Evolutionary conservation across 2,329 filamentous ascomycete species (phyloP).

Genomic region (Stylonectria norvegica): DNA sequence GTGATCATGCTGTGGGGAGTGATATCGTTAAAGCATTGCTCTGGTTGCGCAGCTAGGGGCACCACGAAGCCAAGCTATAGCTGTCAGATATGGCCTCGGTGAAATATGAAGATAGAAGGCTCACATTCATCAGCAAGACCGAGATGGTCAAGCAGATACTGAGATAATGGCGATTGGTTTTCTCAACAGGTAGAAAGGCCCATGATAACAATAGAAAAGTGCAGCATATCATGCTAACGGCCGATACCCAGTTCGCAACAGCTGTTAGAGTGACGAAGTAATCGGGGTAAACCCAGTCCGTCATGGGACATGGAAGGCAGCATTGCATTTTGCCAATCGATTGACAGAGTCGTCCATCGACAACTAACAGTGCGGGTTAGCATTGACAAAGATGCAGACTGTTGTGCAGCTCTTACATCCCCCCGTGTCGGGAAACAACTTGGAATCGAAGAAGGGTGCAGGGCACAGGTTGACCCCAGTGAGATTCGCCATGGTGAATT

Average conservation of each 20-base stretch:
- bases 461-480: constrained; percentile 55
- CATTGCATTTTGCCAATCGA: constrained; percentile 55
- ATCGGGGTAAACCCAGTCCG: constrained; percentile 68
- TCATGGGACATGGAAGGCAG: constrained; percentile 86
- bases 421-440: constrained; percentile 54
- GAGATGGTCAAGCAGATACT: constrained; percentile 80
- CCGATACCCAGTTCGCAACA: constrained; percentile 78
- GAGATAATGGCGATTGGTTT: constrained; percentile 88
- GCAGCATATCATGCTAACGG: constrained; percentile 68
- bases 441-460: constrained; percentile 64
- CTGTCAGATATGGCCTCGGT: constrained; percentile 16
- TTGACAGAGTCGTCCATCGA: constrained; percentile 55
- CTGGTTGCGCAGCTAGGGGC: constrained; percentile 71
- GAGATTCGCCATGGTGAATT: constrained; percentile 28
- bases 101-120: constrained; percentile 31
- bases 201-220: constrained; percentile 78
- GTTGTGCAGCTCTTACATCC: constrained; percentile 56
- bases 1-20: constrained; percentile 91
- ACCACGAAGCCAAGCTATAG: constrained; percentile 82
- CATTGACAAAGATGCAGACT: too few relatives aligned
- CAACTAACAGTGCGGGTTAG: constrained; percentile 41
- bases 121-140: constrained; percentile 74
- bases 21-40: constrained; percentile 84
- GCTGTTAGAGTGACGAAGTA: constrained; percentile 57
- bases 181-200: constrained; percentile 75